phyloP scores from a whole-genome alignment of 2,329 filamentous ascomycete genomes.

The Calonectria fujianensis region DNA sequence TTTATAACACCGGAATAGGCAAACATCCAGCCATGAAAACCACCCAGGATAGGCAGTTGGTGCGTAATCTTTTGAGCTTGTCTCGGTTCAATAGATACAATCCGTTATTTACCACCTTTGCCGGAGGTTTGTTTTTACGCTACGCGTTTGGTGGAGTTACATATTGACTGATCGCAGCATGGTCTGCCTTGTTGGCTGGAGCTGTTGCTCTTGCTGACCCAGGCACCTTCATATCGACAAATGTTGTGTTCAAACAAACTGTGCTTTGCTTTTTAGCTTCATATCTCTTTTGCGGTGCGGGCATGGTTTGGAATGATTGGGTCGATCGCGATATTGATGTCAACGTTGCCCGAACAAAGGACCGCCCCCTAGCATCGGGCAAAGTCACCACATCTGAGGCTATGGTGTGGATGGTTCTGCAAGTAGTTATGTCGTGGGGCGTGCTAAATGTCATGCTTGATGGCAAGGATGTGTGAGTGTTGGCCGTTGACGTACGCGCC shows the following conservation, averaged over 20 bases:
- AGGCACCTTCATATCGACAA: background rate
- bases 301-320: conserved; percentile 22
- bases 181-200: background rate
- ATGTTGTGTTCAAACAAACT: background rate
- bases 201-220: conserved; percentile 5
- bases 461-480: conserved; percentile 16
- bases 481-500: too few relatives aligned
- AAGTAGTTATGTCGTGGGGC: background rate
- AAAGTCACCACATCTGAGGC: conserved; percentile 1
- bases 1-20: background rate
- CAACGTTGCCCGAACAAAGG: conserved; percentile 8
- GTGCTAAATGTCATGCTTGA: background rate
- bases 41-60: conserved; percentile 3
- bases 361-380: conserved; percentile 7
- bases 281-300: conserved; percentile 1
- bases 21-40: background rate
- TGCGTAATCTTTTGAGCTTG: background rate
- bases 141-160: background rate
- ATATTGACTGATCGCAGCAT: background rate
- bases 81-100: conserved; percentile 11
- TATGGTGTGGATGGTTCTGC: background rate
- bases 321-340: conserved; percentile 5
- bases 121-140: background rate
- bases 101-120: background rate
- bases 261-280: background rate